These are phyloP conservation scores for Naganishia sp. DNA, from an alignment of 1,284 basidiomycete genomes.

Conservation along the genomic window DNA sequence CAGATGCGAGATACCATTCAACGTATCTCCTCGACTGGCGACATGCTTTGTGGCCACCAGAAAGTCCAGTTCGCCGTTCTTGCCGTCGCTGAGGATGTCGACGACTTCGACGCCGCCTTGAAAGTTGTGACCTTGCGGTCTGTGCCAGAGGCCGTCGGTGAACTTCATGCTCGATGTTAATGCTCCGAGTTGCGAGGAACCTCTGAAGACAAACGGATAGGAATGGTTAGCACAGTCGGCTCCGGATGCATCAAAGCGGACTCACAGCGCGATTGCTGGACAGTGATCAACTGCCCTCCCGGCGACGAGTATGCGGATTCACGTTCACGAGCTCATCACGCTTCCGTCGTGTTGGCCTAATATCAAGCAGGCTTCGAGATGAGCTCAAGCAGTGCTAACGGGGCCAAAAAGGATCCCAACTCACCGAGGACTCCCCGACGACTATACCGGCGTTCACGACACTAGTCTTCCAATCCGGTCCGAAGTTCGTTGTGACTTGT, in stretches of 20 bases:
- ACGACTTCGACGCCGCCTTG: slow-evolving; percentile 63
- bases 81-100: slow-evolving; percentile 47
- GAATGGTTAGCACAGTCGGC: not conserved
- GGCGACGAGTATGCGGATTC: too few relatives aligned
- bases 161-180: slow-evolving; percentile 45
- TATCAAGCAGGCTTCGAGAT: not conserved
- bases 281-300: too few relatives aligned
- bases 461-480: too few relatives aligned
- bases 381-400: not conserved
- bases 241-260: too few relatives aligned
- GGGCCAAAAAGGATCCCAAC: not conserved
- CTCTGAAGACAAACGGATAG: not conserved
- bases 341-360: too few relatives aligned
- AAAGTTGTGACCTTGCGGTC: slow-evolving; percentile 47
- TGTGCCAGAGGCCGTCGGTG: slow-evolving; percentile 60
- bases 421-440: slow-evolving; percentile 6
- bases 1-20: slow-evolving; percentile 58
- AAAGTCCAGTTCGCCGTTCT: slow-evolving; percentile 60
- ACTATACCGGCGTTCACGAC: not conserved
- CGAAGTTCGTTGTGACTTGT: not conserved
- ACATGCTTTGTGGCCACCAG: slow-evolving; percentile 67
- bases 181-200: not conserved
- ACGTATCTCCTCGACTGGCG: slow-evolving; percentile 67
- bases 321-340: not conserved
- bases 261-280: too few relatives aligned